A percentile compares a stretch with the other conserved stretches of the same genome.
These are phyloP conservation scores for Schizosaccharomyces octosporus DNA, from an alignment of 805 yeast genomes.

Conservation along the genomic window DNA sequence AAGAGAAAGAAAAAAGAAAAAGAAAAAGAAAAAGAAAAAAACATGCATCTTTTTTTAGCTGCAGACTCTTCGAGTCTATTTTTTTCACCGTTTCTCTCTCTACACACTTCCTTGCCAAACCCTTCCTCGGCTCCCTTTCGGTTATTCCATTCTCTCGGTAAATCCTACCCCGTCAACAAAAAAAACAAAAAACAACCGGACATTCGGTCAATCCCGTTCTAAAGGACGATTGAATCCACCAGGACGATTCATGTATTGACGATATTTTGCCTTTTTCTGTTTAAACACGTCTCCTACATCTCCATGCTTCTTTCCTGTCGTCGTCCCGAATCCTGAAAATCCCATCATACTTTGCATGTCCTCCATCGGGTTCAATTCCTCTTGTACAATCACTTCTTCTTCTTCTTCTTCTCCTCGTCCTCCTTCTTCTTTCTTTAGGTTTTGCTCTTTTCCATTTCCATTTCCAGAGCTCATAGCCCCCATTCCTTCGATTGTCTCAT, in stretches of 20 bases:
- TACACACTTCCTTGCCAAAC: no score
- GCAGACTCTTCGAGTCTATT: no score
- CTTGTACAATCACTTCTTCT: neutral
- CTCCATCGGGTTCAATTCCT: neutral
- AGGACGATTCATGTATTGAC: conserved; percentile 21
- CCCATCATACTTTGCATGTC: conserved; percentile 17
- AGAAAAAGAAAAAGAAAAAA: no score
- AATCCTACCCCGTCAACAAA: no score
- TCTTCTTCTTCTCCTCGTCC: neutral
- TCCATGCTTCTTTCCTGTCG: conserved; percentile 19
- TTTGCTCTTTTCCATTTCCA: neutral
- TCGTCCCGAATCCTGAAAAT: conserved; percentile 18
- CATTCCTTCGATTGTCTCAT: neutral
- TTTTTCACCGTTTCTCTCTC: no score
- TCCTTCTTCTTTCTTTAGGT: no score
- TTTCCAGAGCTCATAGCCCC: neutral
- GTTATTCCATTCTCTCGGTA: no score
- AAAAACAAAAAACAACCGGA: no score
- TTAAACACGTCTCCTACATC: conserved; percentile 15
- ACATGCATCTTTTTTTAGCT: no score
- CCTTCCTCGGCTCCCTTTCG: no score
- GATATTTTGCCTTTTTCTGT: conserved; percentile 13
- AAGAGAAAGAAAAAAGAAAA: no score
- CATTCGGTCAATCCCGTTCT: neutral
- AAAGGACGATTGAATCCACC: conserved; percentile 15